Evolutionary conservation across 148 eudicot species (phyloP), one percentile per base, ranked within the genome.

Genomic region (Camellia lanceoleosa): DNA sequence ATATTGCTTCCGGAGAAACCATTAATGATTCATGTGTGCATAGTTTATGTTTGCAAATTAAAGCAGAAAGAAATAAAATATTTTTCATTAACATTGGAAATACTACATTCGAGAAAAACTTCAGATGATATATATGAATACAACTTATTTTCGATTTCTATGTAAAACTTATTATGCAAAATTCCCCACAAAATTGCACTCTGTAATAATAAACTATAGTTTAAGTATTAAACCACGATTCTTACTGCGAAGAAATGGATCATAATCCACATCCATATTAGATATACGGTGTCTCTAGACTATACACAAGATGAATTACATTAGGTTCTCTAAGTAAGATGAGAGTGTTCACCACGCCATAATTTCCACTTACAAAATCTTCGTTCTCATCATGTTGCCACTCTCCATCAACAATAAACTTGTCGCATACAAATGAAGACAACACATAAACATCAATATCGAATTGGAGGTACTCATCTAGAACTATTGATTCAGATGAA

Each of bases 341-440:
- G 68, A 91, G 75, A 9, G 92, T 90, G 85, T 93, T 93, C 78
- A 87, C 95, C 68, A 91, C 86, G 55, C 94, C 94, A 87, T 82
- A 91, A 77, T 80, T 81, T 86, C 93, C 93, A 56, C 75, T 89
- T 68, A 83, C 88, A 86, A 72, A 83, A 43, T 85, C 91, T 74
- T 84, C 91, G 82, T 85, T 86, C 67, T 91, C 94, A 84, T 93
- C 97, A 83, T 91, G 85, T 75, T 87, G 88, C 94, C 94, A 91
- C 83, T 91, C 93, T 64, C 97, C 95, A 83, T 93, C 97, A 67
- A 93, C 97, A 68, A 82, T 85, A 78, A 91, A 93, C 87, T 93
- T 93, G 81, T 83, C 91, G 93, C 90, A 87, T 15, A 49, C 60
- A 73, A 78, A 76, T 3, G 63, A 76, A 78, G 80, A 85, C 0